Evolutionary conservation across 1,284 basidiomycete genomes (phyloP), one percentile per base, ranked within the genome.

Genomic region (Rhodotorula sp.): DNA sequence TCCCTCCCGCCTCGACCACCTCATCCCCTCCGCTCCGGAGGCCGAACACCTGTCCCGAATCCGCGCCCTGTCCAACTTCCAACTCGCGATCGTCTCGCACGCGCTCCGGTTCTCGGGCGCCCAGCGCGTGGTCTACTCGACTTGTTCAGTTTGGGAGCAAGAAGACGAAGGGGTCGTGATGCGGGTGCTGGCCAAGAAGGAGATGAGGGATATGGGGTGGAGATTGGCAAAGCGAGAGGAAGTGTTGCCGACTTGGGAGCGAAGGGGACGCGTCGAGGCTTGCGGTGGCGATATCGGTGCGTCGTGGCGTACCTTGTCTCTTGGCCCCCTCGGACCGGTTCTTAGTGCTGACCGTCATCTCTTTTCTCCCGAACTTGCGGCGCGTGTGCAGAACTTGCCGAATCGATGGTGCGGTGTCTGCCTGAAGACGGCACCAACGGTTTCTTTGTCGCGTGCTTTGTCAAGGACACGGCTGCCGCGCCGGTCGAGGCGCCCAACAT

Each of bases 81-180:
- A 99, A 79, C 84, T 93, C n/a, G 85, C 87, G 80, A 95, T 98
- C 87, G 88, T 99, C 76, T 87, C 87, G 76, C 96, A 98, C 79
- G 95, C 95, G 15, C 93, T 99, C 88, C 89, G 88, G 80, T 99
- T 92, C 77, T 85, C 85, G 0, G 78, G 81, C 3, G 85, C 85
- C 5, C 75, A 84, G 64, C 88, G 87, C 74, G 91, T 98, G 69
- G 93, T 95, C 24, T 99, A 99, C 81, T 98, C 94, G 29, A 99
- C 95, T 18, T 98, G 95, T 81, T 95, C 93, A 70, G 84, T 97
- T 59, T 90, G 99, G 80, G 86, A 89, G 12, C 86, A 86, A 61
- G 96, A 99, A 79, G 95, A 99, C 81, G 96, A 99, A 76, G 83
- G 84, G 26, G 91, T 93, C 46, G 88, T 92, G 3, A 82, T 86